Percentiles rank a stretch among this genome's conserved stretches.
These are phyloP conservation scores for Scheffersomyces ergatensis DNA, from an alignment of 805 yeast genomes.

Conservation along the genomic window DNA sequence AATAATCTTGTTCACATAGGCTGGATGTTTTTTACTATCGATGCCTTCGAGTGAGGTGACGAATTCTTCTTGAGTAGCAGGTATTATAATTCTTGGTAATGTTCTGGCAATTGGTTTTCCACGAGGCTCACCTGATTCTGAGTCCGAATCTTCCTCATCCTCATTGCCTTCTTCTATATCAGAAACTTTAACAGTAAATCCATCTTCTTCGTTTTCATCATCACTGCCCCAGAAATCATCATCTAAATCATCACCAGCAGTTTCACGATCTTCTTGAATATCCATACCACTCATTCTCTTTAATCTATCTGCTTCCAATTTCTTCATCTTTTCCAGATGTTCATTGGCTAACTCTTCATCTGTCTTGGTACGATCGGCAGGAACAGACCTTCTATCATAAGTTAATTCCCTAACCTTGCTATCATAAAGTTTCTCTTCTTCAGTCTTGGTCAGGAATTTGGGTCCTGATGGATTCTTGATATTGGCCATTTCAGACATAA, in stretches of 20 bases:
- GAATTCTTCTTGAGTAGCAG: constrained; percentile 27
- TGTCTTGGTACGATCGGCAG: constrained; percentile 79
- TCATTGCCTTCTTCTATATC: constrained; percentile 39
- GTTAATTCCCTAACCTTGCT: constrained; percentile 63
- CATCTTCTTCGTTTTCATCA: constrained; percentile 46
- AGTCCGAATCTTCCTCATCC: constrained; percentile 29
- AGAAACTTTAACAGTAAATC: constrained; percentile 27
- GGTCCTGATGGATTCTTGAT: constrained; percentile 17
- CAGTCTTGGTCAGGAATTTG: constrained; percentile 27
- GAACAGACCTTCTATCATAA: constrained; percentile 73
- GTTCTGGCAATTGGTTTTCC: constrained; percentile 4
- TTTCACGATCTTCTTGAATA: constrained; percentile 43
- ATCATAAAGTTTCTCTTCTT: constrained; percentile 56
- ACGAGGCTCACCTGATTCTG: constrained; percentile 19
- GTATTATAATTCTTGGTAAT: constrained; percentile 19
- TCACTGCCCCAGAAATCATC: constrained; percentile 68
- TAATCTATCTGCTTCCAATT: constrained; percentile 64
- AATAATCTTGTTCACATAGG: constrained; percentile 53
- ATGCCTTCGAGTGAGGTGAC: constrained; percentile 28
- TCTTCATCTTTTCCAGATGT: constrained; percentile 55
- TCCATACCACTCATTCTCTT: constrained; percentile 70
- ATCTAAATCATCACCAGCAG: constrained; percentile 65
- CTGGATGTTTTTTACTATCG: constrained; percentile 42
- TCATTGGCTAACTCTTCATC: constrained; percentile 66
- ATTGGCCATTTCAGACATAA: constrained; percentile 52